phyloP scores from a whole-genome alignment of 805 yeast species.

The Wickerhamomyces strasburgensis region DNA sequence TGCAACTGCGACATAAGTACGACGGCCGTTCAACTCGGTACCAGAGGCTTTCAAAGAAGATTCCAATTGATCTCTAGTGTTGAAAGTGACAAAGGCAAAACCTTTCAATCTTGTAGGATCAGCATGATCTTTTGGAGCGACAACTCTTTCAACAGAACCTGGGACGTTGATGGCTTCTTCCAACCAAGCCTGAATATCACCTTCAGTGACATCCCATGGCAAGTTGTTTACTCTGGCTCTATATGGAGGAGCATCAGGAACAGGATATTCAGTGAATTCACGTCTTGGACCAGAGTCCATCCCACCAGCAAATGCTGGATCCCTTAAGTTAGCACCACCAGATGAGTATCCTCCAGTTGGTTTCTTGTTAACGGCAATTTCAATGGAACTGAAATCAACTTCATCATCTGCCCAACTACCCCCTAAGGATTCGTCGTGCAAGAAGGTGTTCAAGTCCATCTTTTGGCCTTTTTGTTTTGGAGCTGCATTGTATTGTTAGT shows the following conservation, averaged over 20 bases:
- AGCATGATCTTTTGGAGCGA: conserved; percentile 62
- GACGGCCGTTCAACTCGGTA: conserved; percentile 65
- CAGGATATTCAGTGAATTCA: conserved; percentile 67
- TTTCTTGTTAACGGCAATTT: conserved; percentile 40
- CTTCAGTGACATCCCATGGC: conserved; percentile 76
- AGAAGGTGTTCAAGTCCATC: conserved; percentile 85
- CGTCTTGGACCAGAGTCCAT: conserved; percentile 31
- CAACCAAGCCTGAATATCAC: conserved; percentile 54
- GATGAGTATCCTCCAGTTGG: conserved; percentile 26
- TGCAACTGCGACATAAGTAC: conserved; percentile 73
- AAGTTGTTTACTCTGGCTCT: conserved; percentile 85
- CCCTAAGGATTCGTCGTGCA: conserved; percentile 69
- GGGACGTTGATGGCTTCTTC: conserved; percentile 46
- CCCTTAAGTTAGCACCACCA: conserved; percentile 31
- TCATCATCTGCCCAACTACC: conserved; percentile 86
- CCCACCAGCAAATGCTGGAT: conserved; percentile 34
- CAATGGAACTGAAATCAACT: conserved; percentile 63
- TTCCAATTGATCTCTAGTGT: conserved; percentile 70
- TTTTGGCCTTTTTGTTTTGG: conserved; percentile 62
- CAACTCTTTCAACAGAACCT: conserved; percentile 57
- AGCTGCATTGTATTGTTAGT: conserved; percentile 33
- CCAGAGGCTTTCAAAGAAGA: conserved; percentile 68
- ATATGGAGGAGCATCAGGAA: conserved; percentile 90
- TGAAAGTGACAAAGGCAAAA: conserved; percentile 82
- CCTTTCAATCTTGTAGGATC: conserved; percentile 72